Evolutionary conservation across 495 filamentous ascomycete species (phyloP), one percentile per base, ranked within the genome.

Genomic region (Talaromyces ruber): DNA sequence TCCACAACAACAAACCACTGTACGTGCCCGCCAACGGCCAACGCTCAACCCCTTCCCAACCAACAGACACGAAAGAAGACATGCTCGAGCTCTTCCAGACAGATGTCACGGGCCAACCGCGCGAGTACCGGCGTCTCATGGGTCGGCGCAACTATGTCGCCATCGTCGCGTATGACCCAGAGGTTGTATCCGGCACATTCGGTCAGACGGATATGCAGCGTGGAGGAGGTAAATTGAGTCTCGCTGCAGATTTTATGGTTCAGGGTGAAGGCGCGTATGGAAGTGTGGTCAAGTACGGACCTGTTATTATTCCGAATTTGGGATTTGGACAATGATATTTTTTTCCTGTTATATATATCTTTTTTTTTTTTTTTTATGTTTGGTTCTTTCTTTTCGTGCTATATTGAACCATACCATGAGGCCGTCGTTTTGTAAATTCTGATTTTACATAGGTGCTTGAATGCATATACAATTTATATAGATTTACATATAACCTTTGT

Each of bases 31-130:
- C 82, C 51, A 98, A 98, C 73, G 95, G 95, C 21, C 89, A 95
- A 70, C 88, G 90, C 64, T 88, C 85, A 21, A 78, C 78, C 2
- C 58, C 72, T 0, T 68, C 67, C 21, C 71, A 75, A 25, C 77
- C 78, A 0, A 75, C 74, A 24, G 94, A 98, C 70, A 98, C 94
- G 39, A 98, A 98, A 72, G 94, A 98, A 74, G 94, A 98, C 71
- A 98, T 98, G 94, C 92, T 98, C 86, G 94, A 98, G 76, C 91
- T 98, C 65, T 98, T 98, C 82, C 88, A 93, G 70, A 87, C 82
- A 7, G 94, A 98, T 67, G 89, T 93, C 18, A 88, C 84, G 57
- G 93, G 95, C 14, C 77, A 84, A 28, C 76, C 85, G 1, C 80
- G 95, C 25, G 94, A 98, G 74, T 77, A 89, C 64, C 90, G 90